These are phyloP conservation scores for Cerioporus squamosus DNA, from an alignment of 1,284 basidiomycete genomes.

Conservation along the genomic window DNA sequence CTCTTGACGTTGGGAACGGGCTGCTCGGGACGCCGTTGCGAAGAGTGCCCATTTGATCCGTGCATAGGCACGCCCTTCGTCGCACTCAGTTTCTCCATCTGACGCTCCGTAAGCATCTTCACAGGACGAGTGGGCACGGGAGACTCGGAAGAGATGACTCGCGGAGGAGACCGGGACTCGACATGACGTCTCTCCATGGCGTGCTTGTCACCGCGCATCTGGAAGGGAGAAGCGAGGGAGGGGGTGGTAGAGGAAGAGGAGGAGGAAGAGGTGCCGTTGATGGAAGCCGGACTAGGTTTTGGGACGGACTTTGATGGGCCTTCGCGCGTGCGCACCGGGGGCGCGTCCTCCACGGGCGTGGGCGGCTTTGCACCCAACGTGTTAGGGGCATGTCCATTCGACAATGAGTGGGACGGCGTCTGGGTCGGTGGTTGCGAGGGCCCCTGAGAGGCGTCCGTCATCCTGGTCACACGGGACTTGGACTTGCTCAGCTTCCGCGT, in stretches of 20 bases:
- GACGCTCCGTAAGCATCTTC: slow-evolving; percentile 35
- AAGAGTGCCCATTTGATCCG: not conserved
- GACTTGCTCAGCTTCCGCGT: slow-evolving; percentile 30
- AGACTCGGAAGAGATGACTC: slow-evolving; percentile 24
- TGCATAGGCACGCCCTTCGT: slow-evolving; percentile 9
- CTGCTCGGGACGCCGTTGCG: slow-evolving; percentile 13
- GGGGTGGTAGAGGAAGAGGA: not conserved
- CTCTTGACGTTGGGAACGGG: slow-evolving; percentile 10
- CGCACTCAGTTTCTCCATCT: slow-evolving; percentile 33
- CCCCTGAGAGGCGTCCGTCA: slow-evolving; percentile 11
- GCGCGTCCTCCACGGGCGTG: slow-evolving; percentile 18
- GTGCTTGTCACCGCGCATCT: slow-evolving; percentile 18
- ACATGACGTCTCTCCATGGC: slow-evolving; percentile 4
- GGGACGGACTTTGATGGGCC: slow-evolving; percentile 1
- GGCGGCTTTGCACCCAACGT: slow-evolving; percentile 18
- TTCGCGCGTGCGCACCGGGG: slow-evolving; percentile 7
- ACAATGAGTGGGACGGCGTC: not conserved
- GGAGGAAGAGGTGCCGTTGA: not conserved
- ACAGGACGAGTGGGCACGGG: slow-evolving; percentile 25
- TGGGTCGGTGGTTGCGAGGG: slow-evolving; percentile 1
- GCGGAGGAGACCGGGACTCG: slow-evolving; percentile 11
- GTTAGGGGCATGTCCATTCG: slow-evolving; percentile 3
- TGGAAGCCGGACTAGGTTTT: not conserved
- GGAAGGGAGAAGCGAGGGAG: slow-evolving; percentile 23
- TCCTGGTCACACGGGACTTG: slow-evolving; percentile 22